A percentile compares a stretch with the other conserved stretches of the same genome.
These are phyloP conservation scores for Rhytidiadelphus loreus DNA, from an alignment of 225 moss, liverwort and hornwort species.

Conservation along the genomic window DNA sequence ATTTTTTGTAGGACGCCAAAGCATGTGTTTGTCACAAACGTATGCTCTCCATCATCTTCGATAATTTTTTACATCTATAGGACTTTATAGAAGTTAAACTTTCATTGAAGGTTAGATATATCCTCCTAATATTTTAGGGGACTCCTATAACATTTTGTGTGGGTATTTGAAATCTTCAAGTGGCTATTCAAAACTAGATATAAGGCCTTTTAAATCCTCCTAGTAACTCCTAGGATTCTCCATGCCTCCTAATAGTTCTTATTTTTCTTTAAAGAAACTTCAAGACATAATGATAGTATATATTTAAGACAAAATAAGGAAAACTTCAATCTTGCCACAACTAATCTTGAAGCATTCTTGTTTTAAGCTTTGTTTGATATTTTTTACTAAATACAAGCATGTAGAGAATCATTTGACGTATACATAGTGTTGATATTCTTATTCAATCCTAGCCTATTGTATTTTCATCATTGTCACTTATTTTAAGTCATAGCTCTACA, in stretches of 20 bases:
- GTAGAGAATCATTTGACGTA: neutral
- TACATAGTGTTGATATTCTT: neutral
- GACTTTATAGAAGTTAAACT: neutral
- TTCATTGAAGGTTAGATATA: neutral
- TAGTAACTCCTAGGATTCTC: neutral
- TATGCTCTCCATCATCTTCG: fast-evolving
- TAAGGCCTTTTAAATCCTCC: neutral
- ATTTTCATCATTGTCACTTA: neutral
- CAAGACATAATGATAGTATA: neutral
- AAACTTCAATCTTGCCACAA: neutral
- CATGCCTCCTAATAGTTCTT: neutral
- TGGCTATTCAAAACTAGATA: neutral
- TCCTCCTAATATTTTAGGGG: fast-evolving
- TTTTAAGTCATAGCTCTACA: neutral
- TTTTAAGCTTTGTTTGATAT: neutral
- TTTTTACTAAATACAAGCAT: neutral
- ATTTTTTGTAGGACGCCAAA: neutral
- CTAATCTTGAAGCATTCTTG: neutral
- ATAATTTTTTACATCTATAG: neutral
- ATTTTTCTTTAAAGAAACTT: neutral
- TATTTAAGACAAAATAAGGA: neutral
- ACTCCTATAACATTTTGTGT: neutral
- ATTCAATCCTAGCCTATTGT: neutral
- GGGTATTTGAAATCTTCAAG: neutral
- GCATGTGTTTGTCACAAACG: fast-evolving